These are phyloP conservation scores for Friedmanniomyces simplex DNA, from an alignment of 495 filamentous ascomycete genomes.

Conservation along the genomic window DNA sequence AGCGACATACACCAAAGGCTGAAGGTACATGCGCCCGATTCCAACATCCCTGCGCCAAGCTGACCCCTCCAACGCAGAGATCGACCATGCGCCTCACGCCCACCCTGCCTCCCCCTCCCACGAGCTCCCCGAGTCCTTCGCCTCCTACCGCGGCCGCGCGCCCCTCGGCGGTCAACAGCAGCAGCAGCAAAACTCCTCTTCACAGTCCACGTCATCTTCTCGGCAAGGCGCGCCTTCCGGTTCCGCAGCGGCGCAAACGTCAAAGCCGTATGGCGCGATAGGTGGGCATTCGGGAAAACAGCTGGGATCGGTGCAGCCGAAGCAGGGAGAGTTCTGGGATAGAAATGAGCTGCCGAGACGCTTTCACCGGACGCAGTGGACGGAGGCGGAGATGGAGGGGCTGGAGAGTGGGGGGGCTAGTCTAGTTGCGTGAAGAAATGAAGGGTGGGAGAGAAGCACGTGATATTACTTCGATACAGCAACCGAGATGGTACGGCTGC, in stretches of 20 bases:
- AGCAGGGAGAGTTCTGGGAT: constrained; percentile 74
- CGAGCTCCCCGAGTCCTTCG: constrained; percentile 63
- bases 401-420: constrained; percentile 86
- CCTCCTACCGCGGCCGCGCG: constrained; percentile 80
- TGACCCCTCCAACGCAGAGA: constrained; percentile 34
- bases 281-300: constrained; percentile 55
- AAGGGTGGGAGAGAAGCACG: background rate
- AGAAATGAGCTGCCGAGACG: constrained; percentile 73
- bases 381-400: constrained; percentile 80
- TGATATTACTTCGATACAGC: too few species aligned
- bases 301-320: constrained; percentile 60
- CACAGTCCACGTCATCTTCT: background rate
- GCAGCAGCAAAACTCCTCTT: constrained; percentile 24
- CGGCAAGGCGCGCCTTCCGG: constrained; percentile 1
- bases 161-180: constrained; percentile 54
- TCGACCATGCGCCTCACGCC: constrained; percentile 61
- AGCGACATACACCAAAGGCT: constrained; percentile 66
- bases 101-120: constrained; percentile 56
- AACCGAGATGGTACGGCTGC: background rate
- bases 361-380: constrained; percentile 66
- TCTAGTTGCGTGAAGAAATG: constrained; percentile 39
- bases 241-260: constrained; percentile 5
- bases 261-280: constrained; percentile 38
- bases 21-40: constrained; percentile 30
- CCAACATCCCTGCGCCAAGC: background rate